Evolutionary conservation across 177 flowering plant genomes (phyloP), one percentile per base, ranked within the genome.

Genomic region (Telopea speciosissima): DNA sequence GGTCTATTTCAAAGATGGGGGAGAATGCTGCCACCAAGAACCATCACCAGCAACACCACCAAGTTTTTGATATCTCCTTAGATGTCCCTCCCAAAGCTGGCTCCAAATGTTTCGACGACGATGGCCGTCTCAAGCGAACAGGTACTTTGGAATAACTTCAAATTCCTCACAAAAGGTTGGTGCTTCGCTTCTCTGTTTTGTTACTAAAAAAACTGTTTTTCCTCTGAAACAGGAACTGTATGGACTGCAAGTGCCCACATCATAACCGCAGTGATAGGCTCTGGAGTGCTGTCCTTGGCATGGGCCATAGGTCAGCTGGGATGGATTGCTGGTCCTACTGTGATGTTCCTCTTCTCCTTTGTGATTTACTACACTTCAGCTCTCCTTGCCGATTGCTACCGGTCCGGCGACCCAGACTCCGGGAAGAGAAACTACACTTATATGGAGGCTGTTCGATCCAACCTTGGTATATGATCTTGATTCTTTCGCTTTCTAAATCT

Each of bases 101-200:
- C 60, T 81, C 81, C 69, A 74, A 79, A 68, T 75, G 72, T 76
- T 81, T 75, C 56, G 88, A 83, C 13, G 88, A 85, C 44, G 88
- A 85, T 63, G 86, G 83, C 59, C 85, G 83, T 21, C 77, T 75
- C 78, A 83, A 80, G 61, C 68, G 88, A 75, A 83, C 85, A 1
- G 87, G 87, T 84, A 75, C 14, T 58, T 58, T 58, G 23, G 61
- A 58, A 58, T 9, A 17, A 7, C 61, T n/a, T n/a, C 61, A 3
- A 58, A 58, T 19, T 58, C 22, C 61, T n/a, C 24, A 58, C 7
- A 19, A 58, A 58, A 7, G 24, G 7, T 58, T 58, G 22, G 5
- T 24, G 0, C 40, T 58, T 58, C n/a, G 61, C 7, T 54, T 54
- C 59, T 21, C n/a, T 21, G n/a, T 54, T 54, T 54, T 6, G 16